Conservation (phyloP, 2,329 filamentous ascomycete species). For the Trichoderma simmonsii region DNA sequence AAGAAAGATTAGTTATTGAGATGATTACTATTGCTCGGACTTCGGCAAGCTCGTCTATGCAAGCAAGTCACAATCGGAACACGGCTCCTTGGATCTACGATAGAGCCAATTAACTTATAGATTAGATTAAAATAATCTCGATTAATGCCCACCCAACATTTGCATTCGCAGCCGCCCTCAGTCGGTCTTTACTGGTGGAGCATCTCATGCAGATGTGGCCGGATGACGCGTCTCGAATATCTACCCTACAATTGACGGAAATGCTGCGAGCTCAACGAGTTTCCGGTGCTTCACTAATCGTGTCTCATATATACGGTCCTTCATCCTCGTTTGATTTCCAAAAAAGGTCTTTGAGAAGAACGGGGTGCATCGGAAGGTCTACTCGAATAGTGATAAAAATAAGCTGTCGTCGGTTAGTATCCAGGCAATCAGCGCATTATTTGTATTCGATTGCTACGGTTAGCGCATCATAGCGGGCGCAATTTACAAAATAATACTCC, state of each 20-base stretch:
- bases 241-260: not conserved
- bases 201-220: not conserved
- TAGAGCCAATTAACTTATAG: not conserved
- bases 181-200: not conserved
- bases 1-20: not conserved
- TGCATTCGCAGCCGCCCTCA: not conserved
- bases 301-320: not conserved
- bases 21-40: not conserved
- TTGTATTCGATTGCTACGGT: not conserved
- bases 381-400: not conserved
- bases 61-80: not conserved
- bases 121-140: not conserved
- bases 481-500: not conserved
- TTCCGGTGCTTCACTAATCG: not conserved
- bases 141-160: not conserved
- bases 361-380: not conserved
- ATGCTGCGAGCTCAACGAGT: not conserved
- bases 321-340: not conserved
- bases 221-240: not conserved
- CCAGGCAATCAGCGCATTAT: not conserved
- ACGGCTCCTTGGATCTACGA: not conserved
- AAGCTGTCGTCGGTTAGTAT: not conserved
- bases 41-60: not conserved
- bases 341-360: not conserved
- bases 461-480: not conserved